Base-by-base conservation (phyloP, 2,329 filamentous ascomycete genomes). In the Colletotrichum eleusines region DNA sequence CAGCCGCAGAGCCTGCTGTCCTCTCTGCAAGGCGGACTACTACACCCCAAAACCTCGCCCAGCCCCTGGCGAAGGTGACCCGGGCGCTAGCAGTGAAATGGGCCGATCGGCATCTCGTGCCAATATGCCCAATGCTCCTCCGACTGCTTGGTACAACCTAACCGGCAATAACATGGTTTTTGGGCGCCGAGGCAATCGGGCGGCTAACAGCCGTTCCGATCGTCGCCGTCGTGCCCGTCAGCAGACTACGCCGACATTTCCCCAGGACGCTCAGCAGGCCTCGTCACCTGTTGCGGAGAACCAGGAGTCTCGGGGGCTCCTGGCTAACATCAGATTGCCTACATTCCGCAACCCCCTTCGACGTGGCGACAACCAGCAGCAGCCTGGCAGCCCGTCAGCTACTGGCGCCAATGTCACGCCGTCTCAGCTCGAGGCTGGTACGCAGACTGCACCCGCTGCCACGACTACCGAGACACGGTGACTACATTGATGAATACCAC, bases 21-120 rank as follows among this genome's bases (percentile, higher is more conserved):
- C 96, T 7, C 90, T 99, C 8, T 99, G 96, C 86, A 99, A 99
- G 83, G 94, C 95, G 50, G 96, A 99, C 78, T 99, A 98, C 81
- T 98, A 97, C 80, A 91, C 94, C 3, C 95, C 96, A 0, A 98
- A 98, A 82, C 94, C 94, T 61, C 92, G 94, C 20, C 86, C 92
- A 3, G 78, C 80, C 12, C 80, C 83, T 14, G 80, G 83, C 18
- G 84, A 85, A 42, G 81, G 82, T 31, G 81, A 81, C 44, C 72
- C 78, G 16, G 78, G 79, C 16, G 73, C 68, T 40, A 73, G 68
- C 50, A 75, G 74, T 42, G 76, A 77, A 71, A 69, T 78, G 72
- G 73, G 81, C 46, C 81, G 82, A 42, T 81, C 78, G 60, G 83
- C 83, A 59, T 79, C 80, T 2, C 84, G 86, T 18, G 81, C 86